A percentile compares a stretch with the other conserved stretches of the same genome.
These are phyloP conservation scores for Fusarium pilosicola DNA, from an alignment of 2,329 filamentous ascomycete species.

Conservation along the genomic window DNA sequence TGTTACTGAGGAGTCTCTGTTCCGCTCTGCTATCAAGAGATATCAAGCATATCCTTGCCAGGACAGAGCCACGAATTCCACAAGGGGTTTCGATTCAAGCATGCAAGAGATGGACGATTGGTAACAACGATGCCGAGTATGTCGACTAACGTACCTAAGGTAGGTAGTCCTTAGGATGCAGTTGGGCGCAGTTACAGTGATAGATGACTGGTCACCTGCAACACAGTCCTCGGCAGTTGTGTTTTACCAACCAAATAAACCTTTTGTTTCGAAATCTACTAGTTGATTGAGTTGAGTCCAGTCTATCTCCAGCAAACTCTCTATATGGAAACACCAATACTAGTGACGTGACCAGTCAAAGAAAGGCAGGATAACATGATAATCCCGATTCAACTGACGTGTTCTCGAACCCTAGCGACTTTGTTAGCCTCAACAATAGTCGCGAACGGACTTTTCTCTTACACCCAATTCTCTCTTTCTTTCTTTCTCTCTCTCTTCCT, in stretches of 20 bases:
- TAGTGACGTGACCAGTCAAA: neutral
- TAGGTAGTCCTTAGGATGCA: neutral
- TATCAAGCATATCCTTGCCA: constrained; percentile 26
- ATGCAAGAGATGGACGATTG: constrained; percentile 9
- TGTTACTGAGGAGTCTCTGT: neutral
- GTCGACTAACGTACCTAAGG: neutral
- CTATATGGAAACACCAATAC: neutral
- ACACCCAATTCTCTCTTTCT: neutral
- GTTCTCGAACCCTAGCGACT: neutral
- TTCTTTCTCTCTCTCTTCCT: neutral
- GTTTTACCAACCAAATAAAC: neutral
- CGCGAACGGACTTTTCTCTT: neutral
- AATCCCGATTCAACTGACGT: neutral
- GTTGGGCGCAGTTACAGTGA: neutral
- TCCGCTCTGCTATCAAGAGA: neutral
- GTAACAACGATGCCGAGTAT: neutral
- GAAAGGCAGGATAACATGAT: constrained; percentile 3
- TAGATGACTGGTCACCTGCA: constrained; percentile 4
- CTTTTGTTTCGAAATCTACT: neutral
- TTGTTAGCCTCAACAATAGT: neutral
- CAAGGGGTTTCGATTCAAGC: neutral
- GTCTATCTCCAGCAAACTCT: neutral
- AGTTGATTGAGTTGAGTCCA: constrained; percentile 11
- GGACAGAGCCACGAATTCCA: neutral
- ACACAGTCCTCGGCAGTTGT: constrained; percentile 10